Evolutionary conservation across 179 eudicot species (phyloP).

Genomic region (Patellifolia procumbens): DNA sequence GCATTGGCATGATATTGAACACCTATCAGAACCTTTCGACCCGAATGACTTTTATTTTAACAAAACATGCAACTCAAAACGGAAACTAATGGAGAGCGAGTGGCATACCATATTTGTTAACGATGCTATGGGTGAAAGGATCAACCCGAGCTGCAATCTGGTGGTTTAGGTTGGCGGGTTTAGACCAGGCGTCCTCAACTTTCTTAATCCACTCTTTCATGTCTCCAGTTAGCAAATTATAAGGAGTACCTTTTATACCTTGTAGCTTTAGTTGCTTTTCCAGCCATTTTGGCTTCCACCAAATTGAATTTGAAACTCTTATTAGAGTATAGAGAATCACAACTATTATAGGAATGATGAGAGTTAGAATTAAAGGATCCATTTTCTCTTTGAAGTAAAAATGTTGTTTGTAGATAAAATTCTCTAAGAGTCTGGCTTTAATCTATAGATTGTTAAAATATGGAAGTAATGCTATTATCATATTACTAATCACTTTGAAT

Average conservation of each 20-base stretch:
- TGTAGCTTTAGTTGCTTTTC: slow-evolving; percentile 37
- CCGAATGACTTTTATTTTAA: too few relatives aligned
- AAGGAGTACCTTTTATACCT: slow-evolving; percentile 47
- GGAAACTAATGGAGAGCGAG: neutral
- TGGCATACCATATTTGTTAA: slow-evolving; percentile 45
- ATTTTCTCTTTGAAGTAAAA: neutral
- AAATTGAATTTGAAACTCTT: slow-evolving; percentile 31
- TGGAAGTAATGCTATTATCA: neutral
- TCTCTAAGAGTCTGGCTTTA: neutral
- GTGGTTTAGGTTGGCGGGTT: slow-evolving; percentile 43
- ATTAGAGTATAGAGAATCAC: slow-evolving; percentile 22
- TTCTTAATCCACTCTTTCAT: slow-evolving; percentile 42
- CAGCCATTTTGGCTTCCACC: slow-evolving; percentile 46
- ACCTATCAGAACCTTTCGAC: too few relatives aligned
- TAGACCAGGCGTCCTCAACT: slow-evolving; percentile 46
- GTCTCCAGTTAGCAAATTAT: slow-evolving; percentile 46
- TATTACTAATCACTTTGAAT: neutral
- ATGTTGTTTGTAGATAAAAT: neutral
- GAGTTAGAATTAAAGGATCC: slow-evolving; percentile 8
- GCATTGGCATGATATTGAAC: too few relatives aligned
- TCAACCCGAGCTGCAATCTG: slow-evolving; percentile 46
- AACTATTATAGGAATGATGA: slow-evolving; percentile 11
- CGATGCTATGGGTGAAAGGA: slow-evolving; percentile 40
- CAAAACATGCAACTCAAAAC: too few relatives aligned
- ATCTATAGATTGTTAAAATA: slow-evolving; percentile 7